A percentile compares a stretch with the other conserved stretches of the same genome.
phyloP scores from a whole-genome alignment of 345 rosid genomes.

The Raphanus raphanistrum region DNA sequence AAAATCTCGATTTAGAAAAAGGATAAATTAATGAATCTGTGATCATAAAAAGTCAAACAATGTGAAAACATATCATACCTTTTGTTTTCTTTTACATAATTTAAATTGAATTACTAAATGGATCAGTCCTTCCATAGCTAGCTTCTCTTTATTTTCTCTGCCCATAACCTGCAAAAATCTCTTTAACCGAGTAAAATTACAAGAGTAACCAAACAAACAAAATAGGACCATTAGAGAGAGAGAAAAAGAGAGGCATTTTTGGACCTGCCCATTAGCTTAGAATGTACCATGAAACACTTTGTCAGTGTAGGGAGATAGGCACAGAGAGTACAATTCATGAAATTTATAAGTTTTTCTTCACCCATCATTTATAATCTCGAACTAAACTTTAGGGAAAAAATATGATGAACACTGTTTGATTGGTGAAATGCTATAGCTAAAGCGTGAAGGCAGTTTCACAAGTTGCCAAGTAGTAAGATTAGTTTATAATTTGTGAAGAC shows the following conservation, averaged over 20 bases:
- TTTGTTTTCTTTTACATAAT: constrained; percentile 11
- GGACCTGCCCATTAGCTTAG: constrained; percentile 44
- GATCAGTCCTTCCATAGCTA: constrained; percentile 41
- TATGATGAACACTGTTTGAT: constrained; percentile 27
- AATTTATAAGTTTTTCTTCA: constrained; percentile 25
- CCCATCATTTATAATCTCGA: constrained; percentile 15
- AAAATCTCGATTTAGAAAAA: neutral
- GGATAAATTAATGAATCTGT: constrained; percentile 20
- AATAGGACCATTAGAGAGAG: constrained; percentile 40
- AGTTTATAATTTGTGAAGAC: constrained; percentile 8
- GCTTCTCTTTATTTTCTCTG: constrained; percentile 41
- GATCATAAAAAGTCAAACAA: constrained; percentile 38
- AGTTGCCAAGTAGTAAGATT: constrained; percentile 4
- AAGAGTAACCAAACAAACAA: constrained; percentile 43
- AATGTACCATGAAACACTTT: constrained; percentile 44
- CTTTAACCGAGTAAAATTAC: constrained; percentile 43
- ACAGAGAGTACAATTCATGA: constrained; percentile 43
- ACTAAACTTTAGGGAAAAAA: neutral
- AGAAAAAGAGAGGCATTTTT: constrained; percentile 26
- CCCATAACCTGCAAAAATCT: constrained; percentile 45
- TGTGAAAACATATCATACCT: constrained; percentile 38
- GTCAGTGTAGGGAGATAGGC: constrained; percentile 42
- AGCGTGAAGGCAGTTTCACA: constrained; percentile 14
- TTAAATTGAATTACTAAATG: constrained; percentile 17
- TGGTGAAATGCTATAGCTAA: constrained; percentile 15